phyloP scores from a whole-genome alignment of 148 eudicot species.

The Tetragonia tetragonoides region DNA sequence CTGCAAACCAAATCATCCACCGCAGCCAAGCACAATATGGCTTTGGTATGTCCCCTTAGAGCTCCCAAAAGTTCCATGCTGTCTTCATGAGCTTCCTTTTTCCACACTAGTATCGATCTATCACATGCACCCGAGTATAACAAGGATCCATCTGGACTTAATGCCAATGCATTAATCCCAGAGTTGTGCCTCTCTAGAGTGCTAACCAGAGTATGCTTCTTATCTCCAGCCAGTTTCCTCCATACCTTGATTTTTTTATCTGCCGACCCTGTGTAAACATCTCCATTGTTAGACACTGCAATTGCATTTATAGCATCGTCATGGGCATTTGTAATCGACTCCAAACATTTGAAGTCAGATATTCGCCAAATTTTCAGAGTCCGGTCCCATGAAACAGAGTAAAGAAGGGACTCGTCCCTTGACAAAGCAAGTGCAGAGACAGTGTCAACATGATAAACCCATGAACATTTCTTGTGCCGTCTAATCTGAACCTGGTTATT shows the following conservation, averaged over 20 bases:
- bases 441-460: conserved; percentile 84
- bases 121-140: conserved; percentile 84
- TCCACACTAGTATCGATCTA: conserved; percentile 65
- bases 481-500: conserved; percentile 60
- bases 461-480: conserved; percentile 68
- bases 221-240: conserved; percentile 43
- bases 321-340: conserved; percentile 72
- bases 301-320: conserved; percentile 86
- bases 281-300: conserved; percentile 46
- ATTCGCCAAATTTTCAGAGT: conserved; percentile 68
- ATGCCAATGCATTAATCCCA: conserved; percentile 72
- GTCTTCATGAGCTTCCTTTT: conserved; percentile 36
- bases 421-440: conserved; percentile 70
- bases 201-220: conserved; percentile 46
- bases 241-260: conserved; percentile 75
- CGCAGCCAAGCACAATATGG: conserved; percentile 61
- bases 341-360: conserved; percentile 70
- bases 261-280: conserved; percentile 81
- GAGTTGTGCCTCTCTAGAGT: conserved; percentile 63
- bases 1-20: conserved; percentile 55
- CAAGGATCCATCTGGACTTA: conserved; percentile 51
- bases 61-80: conserved; percentile 46
- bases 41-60: conserved; percentile 65
- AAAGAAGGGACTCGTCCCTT: conserved; percentile 55
- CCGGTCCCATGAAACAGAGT: conserved; percentile 93